A percentile compares a stretch with the other conserved stretches of the same genome.
Conservation (phyloP, 2,329 filamentous ascomycete genomes). For the Diaporthe citri region DNA sequence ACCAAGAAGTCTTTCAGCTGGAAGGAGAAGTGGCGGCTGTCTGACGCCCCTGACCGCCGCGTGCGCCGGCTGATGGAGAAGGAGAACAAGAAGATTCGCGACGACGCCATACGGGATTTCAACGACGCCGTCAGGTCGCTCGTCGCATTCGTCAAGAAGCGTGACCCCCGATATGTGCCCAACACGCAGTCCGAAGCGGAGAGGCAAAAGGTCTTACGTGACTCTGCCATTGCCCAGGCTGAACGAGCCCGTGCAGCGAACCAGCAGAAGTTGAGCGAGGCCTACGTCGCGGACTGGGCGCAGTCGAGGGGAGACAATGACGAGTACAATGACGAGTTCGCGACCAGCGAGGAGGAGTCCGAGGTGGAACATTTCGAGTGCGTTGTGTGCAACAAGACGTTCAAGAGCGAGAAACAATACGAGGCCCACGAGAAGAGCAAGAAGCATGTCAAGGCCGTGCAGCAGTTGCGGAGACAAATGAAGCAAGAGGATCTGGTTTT, state of each 20-base stretch:
- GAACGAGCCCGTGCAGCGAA: conserved; percentile 86
- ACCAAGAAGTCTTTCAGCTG: conserved; percentile 90
- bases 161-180: conserved; percentile 86
- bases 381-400: conserved; percentile 80
- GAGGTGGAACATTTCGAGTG: conserved; percentile 77
- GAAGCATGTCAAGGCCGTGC: conserved; percentile 90
- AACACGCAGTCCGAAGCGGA: conserved; percentile 85
- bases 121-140: conserved; percentile 92
- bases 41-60: conserved; percentile 88
- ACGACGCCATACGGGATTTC: conserved; percentile 87
- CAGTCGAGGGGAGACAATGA: conserved; percentile 68
- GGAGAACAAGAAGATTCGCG: conserved; percentile 87
- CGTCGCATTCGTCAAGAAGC: conserved; percentile 89
- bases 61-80: conserved; percentile 91
- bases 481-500: conserved; percentile 79
- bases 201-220: conserved; percentile 81
- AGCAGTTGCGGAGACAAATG: conserved; percentile 86
- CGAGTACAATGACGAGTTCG: conserved; percentile 68
- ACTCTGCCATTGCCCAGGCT: conserved; percentile 86
- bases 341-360: conserved; percentile 65
- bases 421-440: conserved; percentile 96
- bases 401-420: conserved; percentile 93
- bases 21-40: conserved; percentile 86
- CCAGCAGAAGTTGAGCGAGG: conserved; percentile 76
- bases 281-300: conserved; percentile 81